These are phyloP conservation scores for Boechera stricta DNA, from an alignment of 345 rosid genomes.

Conservation along the genomic window DNA sequence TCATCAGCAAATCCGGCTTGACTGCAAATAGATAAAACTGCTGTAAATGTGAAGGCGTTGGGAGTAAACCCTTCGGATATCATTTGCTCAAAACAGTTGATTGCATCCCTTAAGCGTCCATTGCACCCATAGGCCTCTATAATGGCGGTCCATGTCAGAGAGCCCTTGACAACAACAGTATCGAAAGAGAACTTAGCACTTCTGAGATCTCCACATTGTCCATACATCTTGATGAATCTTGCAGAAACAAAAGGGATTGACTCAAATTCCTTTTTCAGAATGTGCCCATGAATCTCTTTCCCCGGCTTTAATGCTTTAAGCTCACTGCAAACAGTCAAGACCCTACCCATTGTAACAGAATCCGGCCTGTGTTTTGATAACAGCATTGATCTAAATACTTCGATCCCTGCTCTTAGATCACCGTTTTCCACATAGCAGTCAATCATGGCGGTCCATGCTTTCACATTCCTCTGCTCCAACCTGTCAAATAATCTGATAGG, in stretches of 20 bases:
- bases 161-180: conserved; percentile 67
- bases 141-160: conserved; percentile 81
- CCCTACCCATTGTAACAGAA: conserved; percentile 70
- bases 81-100: conserved; percentile 68
- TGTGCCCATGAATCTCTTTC: conserved; percentile 77
- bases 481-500: conserved; percentile 60
- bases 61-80: conserved; percentile 61
- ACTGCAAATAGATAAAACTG: conserved; percentile 66
- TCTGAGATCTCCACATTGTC: conserved; percentile 56
- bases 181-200: conserved; percentile 61
- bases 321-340: conserved; percentile 59
- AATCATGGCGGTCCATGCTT: conserved; percentile 78
- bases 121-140: conserved; percentile 67
- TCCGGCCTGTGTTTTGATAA: conserved; percentile 73
- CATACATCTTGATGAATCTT: conserved; percentile 74
- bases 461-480: conserved; percentile 64
- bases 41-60: conserved; percentile 67
- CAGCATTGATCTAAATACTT: conserved; percentile 67
- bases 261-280: conserved; percentile 66
- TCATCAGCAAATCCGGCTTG: conserved; percentile 75
- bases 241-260: conserved; percentile 68
- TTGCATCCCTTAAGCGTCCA: conserved; percentile 54
- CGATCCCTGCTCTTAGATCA: conserved; percentile 48
- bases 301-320: conserved; percentile 68
- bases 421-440: conserved; percentile 60